phyloP scores from a whole-genome alignment of 495 filamentous ascomycete species.

The Monascus purpureus region DNA sequence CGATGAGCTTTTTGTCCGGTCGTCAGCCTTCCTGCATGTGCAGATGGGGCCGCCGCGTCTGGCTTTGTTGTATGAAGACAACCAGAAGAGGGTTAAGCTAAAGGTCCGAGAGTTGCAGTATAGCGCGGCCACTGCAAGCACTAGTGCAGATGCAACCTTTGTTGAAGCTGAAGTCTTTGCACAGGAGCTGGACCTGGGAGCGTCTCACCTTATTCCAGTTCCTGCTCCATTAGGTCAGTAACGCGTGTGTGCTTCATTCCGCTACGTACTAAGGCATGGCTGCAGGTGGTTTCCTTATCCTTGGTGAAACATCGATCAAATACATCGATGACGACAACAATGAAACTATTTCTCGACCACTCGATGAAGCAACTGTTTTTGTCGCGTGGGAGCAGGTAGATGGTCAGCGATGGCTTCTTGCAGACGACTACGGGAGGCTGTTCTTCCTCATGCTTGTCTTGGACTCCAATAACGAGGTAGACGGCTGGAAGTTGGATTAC shows the following conservation, averaged over 20 bases:
- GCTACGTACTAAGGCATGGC: neutral
- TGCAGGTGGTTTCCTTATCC: constrained; percentile 59
- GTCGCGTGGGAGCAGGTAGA: constrained; percentile 80
- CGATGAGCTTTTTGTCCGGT: constrained; percentile 74
- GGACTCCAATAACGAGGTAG: constrained; percentile 46
- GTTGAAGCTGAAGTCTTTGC: constrained; percentile 32
- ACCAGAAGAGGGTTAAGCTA: constrained; percentile 45
- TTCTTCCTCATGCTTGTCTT: constrained; percentile 65
- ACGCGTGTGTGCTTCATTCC: neutral
- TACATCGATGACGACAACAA: constrained; percentile 66
- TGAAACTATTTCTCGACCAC: constrained; percentile 40
- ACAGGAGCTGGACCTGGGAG: constrained; percentile 56
- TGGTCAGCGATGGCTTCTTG: constrained; percentile 65
- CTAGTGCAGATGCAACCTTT: constrained; percentile 36
- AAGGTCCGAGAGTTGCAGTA: constrained; percentile 44
- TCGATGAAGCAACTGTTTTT: constrained; percentile 67
- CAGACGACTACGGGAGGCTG: constrained; percentile 77
- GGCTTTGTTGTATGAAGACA: constrained; percentile 72
- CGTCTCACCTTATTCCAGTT: constrained; percentile 75
- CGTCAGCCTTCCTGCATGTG: constrained; percentile 67
- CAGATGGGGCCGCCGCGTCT: constrained; percentile 57
- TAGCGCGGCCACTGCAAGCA: constrained; percentile 27
- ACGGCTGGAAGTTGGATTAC: constrained; percentile 49
- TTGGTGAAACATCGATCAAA: constrained; percentile 71
- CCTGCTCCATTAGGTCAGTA: constrained; percentile 42